A percentile compares a stretch with the other conserved stretches of the same genome.
These are phyloP conservation scores for Lactarius pseudohatsudake DNA, from an alignment of 768 basidiomycete genomes.

Conservation along the genomic window DNA sequence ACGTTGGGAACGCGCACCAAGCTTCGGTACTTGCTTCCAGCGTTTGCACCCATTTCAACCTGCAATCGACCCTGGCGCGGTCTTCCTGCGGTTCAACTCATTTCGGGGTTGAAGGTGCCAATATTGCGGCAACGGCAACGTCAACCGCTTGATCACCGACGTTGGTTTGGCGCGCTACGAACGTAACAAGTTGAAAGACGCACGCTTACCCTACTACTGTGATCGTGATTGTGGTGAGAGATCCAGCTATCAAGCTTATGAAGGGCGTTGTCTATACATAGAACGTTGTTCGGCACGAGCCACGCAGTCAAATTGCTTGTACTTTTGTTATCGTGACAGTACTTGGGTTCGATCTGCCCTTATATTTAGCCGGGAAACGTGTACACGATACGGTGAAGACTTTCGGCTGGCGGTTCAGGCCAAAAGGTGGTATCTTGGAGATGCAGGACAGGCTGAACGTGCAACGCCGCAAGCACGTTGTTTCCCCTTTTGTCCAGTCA, in stretches of 20 bases:
- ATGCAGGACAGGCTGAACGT: background rate
- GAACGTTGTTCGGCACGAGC: background rate
- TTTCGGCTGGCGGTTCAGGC: background rate
- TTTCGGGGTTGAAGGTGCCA: conserved; percentile 50
- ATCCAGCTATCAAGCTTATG: background rate
- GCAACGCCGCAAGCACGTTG: conserved; percentile 25
- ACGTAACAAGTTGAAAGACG: background rate
- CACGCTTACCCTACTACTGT: background rate
- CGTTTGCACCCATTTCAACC: background rate
- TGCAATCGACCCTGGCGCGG: conserved; percentile 25
- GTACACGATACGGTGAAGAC: background rate
- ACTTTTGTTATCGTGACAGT: background rate
- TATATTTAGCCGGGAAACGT: background rate
- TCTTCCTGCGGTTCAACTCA: conserved; percentile 45
- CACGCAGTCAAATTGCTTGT: background rate
- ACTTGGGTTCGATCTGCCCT: background rate
- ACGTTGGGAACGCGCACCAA: background rate
- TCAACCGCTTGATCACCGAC: background rate
- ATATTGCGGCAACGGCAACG: background rate
- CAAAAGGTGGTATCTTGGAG: background rate
- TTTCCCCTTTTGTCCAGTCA: conserved; percentile 5
- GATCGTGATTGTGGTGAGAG: background rate
- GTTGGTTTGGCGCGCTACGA: background rate
- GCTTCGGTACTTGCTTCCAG: background rate
- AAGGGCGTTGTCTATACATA: background rate